phyloP scores from a whole-genome alignment of 176 grass and related monocot genomes.

The Juncus effusus region DNA sequence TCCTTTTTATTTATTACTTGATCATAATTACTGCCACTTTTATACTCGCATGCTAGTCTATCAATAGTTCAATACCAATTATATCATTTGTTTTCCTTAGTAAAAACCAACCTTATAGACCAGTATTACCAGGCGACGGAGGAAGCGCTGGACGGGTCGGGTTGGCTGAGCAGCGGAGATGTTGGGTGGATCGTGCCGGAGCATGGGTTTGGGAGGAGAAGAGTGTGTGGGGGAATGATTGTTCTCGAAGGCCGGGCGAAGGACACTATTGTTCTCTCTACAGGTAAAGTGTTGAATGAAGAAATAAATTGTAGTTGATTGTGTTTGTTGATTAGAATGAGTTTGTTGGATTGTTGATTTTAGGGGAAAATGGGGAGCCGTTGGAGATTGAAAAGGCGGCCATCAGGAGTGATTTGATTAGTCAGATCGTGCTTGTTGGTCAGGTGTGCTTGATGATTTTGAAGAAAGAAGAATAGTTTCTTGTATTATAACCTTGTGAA shows the following conservation, averaged over 20 bases:
- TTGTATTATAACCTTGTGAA: neutral
- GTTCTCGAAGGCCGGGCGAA: slow-evolving; percentile 95
- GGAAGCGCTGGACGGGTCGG: slow-evolving; percentile 56
- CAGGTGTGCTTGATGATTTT: slow-evolving; percentile 41
- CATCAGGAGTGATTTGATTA: slow-evolving; percentile 65
- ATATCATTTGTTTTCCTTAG: no score
- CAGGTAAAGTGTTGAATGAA: slow-evolving; percentile 24
- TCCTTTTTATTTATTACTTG: no score
- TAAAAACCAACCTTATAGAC: no score
- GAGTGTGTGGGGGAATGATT: slow-evolving; percentile 77
- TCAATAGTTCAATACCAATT: no score
- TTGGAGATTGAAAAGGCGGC: slow-evolving; percentile 77
- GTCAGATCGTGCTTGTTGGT: slow-evolving; percentile 83
- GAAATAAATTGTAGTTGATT: neutral
- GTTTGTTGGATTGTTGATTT: slow-evolving; percentile 16
- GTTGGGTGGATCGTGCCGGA: slow-evolving; percentile 86
- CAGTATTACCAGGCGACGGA: no score
- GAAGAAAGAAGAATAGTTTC: no score
- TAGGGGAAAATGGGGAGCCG: slow-evolving; percentile 97
- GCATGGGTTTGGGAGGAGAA: slow-evolving; percentile 49
- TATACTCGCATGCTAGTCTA: no score
- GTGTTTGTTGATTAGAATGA: slow-evolving; percentile 5
- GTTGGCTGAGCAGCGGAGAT: slow-evolving; percentile 91
- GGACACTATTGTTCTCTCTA: slow-evolving; percentile 95
- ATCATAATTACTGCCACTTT: no score